Percentiles rank a stretch among this genome's conserved stretches.
phyloP scores from a whole-genome alignment of 176 grass and related monocot genomes.

The Rhynchospora tenuis region DNA sequence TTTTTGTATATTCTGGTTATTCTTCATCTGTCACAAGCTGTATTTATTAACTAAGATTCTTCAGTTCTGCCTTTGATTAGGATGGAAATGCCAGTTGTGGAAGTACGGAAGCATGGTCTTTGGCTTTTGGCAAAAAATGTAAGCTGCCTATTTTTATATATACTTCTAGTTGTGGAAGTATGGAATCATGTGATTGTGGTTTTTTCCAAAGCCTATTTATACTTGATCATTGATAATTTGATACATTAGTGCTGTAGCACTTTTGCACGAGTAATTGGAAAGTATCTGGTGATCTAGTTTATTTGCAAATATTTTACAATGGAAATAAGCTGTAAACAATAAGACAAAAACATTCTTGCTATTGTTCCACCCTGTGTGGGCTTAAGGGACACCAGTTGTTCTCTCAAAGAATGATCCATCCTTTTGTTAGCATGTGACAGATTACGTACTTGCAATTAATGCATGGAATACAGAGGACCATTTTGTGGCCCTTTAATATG shows the following conservation, averaged over 20 bases:
- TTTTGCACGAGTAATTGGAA: not conserved
- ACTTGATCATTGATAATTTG: not conserved
- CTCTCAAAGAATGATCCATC: not conserved
- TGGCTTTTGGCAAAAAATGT: slow-evolving; percentile 98
- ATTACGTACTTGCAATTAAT: not conserved
- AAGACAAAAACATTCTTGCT: not conserved
- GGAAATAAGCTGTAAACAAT: not conserved
- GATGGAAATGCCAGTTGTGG: slow-evolving; percentile 97
- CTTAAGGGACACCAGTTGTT: not conserved
- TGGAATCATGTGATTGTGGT: not conserved
- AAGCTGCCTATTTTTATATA: slow-evolving; percentile 16
- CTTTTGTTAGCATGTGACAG: not conserved
- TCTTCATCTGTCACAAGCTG: not conserved
- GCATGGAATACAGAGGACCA: not conserved
- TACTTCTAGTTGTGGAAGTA: not conserved
- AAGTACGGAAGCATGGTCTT: slow-evolving; percentile 66
- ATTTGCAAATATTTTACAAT: not conserved
- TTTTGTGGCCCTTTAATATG: not conserved
- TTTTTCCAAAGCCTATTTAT: not conserved
- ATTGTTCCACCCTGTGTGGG: not conserved
- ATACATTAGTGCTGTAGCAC: not conserved
- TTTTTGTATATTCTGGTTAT: not conserved
- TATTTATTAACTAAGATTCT: slow-evolving; percentile 16
- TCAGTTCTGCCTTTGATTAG: slow-evolving; percentile 31
- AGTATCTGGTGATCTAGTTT: not conserved